Evolutionary conservation across 2,329 filamentous ascomycete genomes (phyloP), one percentile per base, ranked within the genome.

Genomic region (Volutella citrinella): DNA sequence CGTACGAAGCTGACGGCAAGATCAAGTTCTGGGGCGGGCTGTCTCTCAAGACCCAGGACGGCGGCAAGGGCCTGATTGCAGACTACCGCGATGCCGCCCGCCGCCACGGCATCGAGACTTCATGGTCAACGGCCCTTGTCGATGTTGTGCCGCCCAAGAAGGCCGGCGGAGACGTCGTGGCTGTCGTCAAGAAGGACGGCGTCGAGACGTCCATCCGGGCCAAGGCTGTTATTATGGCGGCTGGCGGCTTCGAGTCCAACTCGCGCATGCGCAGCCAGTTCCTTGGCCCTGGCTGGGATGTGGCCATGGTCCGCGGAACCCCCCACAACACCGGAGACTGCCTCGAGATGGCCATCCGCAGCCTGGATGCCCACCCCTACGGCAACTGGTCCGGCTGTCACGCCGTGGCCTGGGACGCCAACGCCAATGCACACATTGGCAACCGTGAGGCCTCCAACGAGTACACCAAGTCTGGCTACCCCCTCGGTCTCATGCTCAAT

Each of bases 381-480:
- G 80, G 80, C 0, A 69, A 83, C 48, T 82, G 75, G 68, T 76
- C 74, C 1, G 80, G 80, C 0, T 84, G 80, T 45, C 81, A 84
- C 50, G 73, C 75, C 2, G 74, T 76, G 0, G 72, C 72, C 5
- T 84, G 81, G 80, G 80, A 85, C 48, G 77, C 76, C 2, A 72
- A 82, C 48, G 72, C 80, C 1, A 66, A 72, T 0, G 54, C 68
- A 0, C 52, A 76, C 40, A 60, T 61, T 0, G 80, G 80, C 5
- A 73, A 83, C 44, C 67, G 76, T 3, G 59, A 59, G n/a, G 58
- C 76, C 3, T 79, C 80, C 5, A 84, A 85, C 47, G 72, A 83
- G 52, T 82, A 73, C 49, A 85, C 80, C 7, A 85, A 85, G 50
- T 81, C 75, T 1, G 81, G 80, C 2, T 84, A 84, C 45, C 80